Evolutionary conservation across 108 stramenopile genomes (phyloP), one percentile per base, ranked within the genome.

Genomic region (Skeletonema menzelii): DNA sequence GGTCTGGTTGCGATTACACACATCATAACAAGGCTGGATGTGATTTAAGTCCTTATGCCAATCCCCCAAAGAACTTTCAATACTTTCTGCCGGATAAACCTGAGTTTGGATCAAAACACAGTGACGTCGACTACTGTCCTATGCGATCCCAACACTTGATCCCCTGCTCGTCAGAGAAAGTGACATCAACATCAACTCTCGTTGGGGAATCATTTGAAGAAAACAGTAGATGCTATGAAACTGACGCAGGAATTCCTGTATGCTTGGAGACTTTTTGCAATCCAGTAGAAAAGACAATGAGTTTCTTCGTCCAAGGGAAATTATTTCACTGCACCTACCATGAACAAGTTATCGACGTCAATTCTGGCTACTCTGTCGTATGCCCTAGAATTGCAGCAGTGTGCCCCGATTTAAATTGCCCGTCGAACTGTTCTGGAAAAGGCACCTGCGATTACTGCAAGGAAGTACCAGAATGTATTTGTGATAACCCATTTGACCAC

Each of bases 11-110:
- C 35, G 82, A 82, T 56, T 75, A 79, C 38, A 79, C 82, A 19
- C 82, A 82, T 17, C 78, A 74, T 28, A 72, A 79, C 61, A 82
- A 82, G 61, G 82, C 82, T 47, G 69, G 65, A 7, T 79, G 77
- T 44, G 77, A 79, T 27, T 59, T 72, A 59, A 55, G 40, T 22
- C 37, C 22, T 57, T 22, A 72, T 40, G 77, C 55, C 13, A 56
- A 63, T 19, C 66, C 70, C 4, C 77, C 77, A 0, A 27, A 57
- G 22, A 56, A 67, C 31, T 72, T 55, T 44, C 70, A 67, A 17
- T 79, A 79, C 35, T 79, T 72, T 22, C 19, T 46, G 7, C 70
- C 65, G 17, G 47, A 60, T 15, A 66, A 66, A 20, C 66, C 70
- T 44, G 66, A 68, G 5, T 79, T 67, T 72, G 77, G 77, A 67